Evolutionary conservation across 129 eudicot species (phyloP).

Genomic region (Chrysanthemum makinoi): DNA sequence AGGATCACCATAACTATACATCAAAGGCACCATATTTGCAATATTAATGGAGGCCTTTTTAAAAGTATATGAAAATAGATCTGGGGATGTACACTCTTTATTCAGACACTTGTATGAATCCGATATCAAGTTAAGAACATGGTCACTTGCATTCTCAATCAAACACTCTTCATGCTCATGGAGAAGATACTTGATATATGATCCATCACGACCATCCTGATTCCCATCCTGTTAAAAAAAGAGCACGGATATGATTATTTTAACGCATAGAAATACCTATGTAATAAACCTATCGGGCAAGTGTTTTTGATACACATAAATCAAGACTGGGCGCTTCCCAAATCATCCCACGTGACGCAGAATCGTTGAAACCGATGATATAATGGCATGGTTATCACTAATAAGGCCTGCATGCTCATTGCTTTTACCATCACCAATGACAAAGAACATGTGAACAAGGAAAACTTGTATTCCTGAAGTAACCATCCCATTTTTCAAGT

Average conservation of each 20-base stretch:
- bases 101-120: conserved; percentile 49
- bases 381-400: conserved; percentile 22
- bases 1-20: conserved; percentile 38
- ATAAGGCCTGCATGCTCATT: conserved; percentile 3
- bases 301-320: neutral
- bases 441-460: conserved; percentile 40
- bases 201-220: conserved; percentile 60
- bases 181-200: conserved; percentile 40
- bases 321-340: conserved; percentile 29
- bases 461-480: conserved; percentile 49
- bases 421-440: conserved; percentile 34
- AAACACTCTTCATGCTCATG: conserved; percentile 34
- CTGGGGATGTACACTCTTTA: conserved; percentile 26
- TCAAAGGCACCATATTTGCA: conserved; percentile 53
- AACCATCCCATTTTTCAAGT: conserved; percentile 41
- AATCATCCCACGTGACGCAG: conserved; percentile 50
- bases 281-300: neutral
- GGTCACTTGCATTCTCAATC: conserved; percentile 21
- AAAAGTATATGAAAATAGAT: conserved; percentile 28
- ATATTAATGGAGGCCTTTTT: conserved; percentile 36
- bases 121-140: conserved; percentile 32
- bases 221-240: conserved; percentile 36
- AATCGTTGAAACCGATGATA: conserved; percentile 35
- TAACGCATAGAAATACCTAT: too few relatives aligned
- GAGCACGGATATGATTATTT: neutral